Base-by-base conservation (phyloP, 2,329 filamentous ascomycete genomes). In the Falciphora oryzae region DNA sequence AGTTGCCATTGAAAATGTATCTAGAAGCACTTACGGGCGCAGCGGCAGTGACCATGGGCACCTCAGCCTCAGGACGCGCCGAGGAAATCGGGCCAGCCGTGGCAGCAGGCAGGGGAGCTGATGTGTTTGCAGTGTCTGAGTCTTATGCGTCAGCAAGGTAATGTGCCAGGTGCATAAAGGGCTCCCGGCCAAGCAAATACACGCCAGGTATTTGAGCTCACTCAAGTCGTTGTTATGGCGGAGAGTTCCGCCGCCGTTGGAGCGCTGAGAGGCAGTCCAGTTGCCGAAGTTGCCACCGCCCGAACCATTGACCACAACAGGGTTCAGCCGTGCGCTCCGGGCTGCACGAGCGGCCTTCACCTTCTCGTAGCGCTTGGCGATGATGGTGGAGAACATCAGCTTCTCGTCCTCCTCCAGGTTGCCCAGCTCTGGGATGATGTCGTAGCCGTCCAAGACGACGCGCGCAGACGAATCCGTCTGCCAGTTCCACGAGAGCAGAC, bases 401-500 rank as follows among this genome's bases (percentile, higher is more conserved):
- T 53, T 22, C 25, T 62, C 31, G 3, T 50, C 35, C 3, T 53
- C 59, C 4, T 6, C 11, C 57, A 58, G 6, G 14, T 29, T 4
- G 25, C 57, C 62, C 53, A 63, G 62, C 11, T 35, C 31, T 3
- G 62, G 16, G 22, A 50, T 13, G 22, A 32, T 62, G 44, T 27
- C 50, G 57, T 16, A 5, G 14, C 29, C 57, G 32, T 27, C 58
- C 57, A 58, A 7, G 18, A 58, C 57, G 3, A 11, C 25, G 25
- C 25, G 25, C 22, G 57, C 57, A 3, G 25, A 28, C 57, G 25
- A 8, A 22, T 57, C 35, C n/a, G 61, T 61, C 5, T 73, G 65
- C 74, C 76, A 78, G 2, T 66, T 61, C 32, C 64, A 65, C 28
- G 80, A 71, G 61, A 72, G 77, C 4, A 67, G 59, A 29, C 68